phyloP scores from a whole-genome alignment of 148 eudicot species.

The Silene conica region DNA sequence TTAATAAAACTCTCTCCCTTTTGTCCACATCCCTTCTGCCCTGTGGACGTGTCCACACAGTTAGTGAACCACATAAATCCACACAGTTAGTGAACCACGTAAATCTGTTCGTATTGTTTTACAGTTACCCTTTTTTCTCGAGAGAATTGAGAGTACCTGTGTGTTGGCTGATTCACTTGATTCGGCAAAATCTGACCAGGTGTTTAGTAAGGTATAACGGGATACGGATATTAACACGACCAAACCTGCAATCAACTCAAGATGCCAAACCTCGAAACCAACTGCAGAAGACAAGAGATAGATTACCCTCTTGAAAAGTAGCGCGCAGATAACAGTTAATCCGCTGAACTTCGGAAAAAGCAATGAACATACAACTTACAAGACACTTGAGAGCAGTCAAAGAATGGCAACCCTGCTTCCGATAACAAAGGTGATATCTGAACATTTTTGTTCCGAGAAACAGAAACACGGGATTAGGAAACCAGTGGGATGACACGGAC shows the following conservation, averaged over 20 bases:
- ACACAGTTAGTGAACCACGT: too few species aligned
- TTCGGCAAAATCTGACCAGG: slow-evolving; percentile 81
- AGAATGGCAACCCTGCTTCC: slow-evolving; percentile 61
- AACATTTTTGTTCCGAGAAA: slow-evolving; percentile 17
- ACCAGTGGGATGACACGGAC: not conserved
- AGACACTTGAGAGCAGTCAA: slow-evolving; percentile 65
- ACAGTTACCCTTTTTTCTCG: too few species aligned
- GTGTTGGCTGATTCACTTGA: slow-evolving; percentile 85
- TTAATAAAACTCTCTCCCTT: too few species aligned
- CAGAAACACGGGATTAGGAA: not conserved
- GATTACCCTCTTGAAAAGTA: not conserved
- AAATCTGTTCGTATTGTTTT: too few species aligned
- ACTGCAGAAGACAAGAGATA: slow-evolving; percentile 38
- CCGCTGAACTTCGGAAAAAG: not conserved
- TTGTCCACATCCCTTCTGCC: too few species aligned
- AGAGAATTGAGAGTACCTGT: slow-evolving; percentile 43
- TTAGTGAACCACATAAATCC: too few species aligned
- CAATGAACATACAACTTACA: slow-evolving; percentile 40
- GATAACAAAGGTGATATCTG: slow-evolving; percentile 83
- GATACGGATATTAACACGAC: slow-evolving; percentile 64
- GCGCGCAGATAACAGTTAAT: too few species aligned
- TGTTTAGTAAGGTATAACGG: slow-evolving; percentile 59
- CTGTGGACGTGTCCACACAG: too few species aligned
- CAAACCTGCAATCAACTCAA: slow-evolving; percentile 60
- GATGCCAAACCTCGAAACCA: slow-evolving; percentile 66